Base-by-base conservation (phyloP, 805 yeast genomes). In the Myxozyma mucilagina region DNA sequence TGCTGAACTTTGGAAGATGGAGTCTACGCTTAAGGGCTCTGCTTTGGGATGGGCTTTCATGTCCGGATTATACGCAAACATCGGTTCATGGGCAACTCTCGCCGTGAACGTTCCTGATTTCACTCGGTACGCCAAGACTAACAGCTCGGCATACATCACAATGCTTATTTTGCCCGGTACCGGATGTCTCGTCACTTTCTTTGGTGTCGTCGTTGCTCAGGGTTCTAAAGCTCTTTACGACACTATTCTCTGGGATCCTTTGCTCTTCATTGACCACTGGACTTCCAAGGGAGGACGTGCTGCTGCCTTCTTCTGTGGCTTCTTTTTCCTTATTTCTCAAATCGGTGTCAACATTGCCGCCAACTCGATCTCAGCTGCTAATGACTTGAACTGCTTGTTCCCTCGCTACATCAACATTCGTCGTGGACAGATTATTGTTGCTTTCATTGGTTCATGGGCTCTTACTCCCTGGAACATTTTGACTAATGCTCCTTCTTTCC, bases 41-140 rank as follows among this genome's bases (percentile, higher is more conserved):
- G 87, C 76, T 1, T 82, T 85, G 67, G 90, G 84, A 29, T 91
- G 97, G 97, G 90, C 89, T 0, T 90, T 60, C 54, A 39, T 67
- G 50, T 43, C 58, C 18, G 58, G 65, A 11, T 20, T 90, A 69
- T 88, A 90, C 96, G 87, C 87, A 45, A 56, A 57, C 49, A 54
- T 62, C 38, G 66, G 66, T 18, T n/a, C 57, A 29, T 55, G 62
- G 55, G 47, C 67, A 1, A 80, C 83, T 18, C 76, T 80, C 63
- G 78, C 79, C 64, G 75, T 76, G 34, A 80, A 80, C 69, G 81
- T 80, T 31, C 81, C 82, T 0, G 83, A 80, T 71, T 78, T 79
- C 64, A 71, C 82, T 8, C 76, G 83, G 65, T 79, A 78, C 66
- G 77, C 82, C 13, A 72, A 72, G 57, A 74, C 83, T 14, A 79